Base-by-base conservation (phyloP, 768 basidiomycete species). In the Coprinopsis sp. region DNA sequence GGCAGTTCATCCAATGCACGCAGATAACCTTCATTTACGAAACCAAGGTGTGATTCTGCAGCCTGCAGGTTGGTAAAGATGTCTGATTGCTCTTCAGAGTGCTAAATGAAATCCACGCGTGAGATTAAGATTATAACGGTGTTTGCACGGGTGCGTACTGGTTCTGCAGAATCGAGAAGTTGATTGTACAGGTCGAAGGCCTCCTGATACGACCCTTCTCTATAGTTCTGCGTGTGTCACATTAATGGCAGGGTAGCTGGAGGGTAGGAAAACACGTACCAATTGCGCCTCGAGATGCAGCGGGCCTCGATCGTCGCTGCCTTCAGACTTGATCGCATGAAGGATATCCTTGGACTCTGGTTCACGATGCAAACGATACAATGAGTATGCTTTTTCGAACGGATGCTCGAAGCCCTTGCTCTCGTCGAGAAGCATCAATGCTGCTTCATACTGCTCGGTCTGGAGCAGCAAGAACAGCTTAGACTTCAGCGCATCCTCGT, bases 401-500 rank as follows among this genome's bases (percentile, higher is more conserved):
- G 69, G 66, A 54, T 67, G 62, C 34, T 55, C 51, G 23, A 52
- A 61, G 52, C 53, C 50, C 16, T 60, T 61, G 3, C 54, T 51
- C 2, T 58, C 50, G 22, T 71, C 72, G 52, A 87, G 73, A 33
- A 92, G 67, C 2, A 69, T 63, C 7, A 95, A 70, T 3, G 93
- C 91, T 11, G 72, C 58, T 4, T 71, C 64, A 57, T 93, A 91
- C 49, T 84, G 84, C 60, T 94, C 93, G 1, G 84, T 90, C 56
- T 95, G 91, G 38, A 95, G 69, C 28, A 93, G 73, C 27, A 95
- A 68, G 64, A 90, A 92, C n/a, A 94, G 68, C 60, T 91, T 91
- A 10, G 91, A 87, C 59, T 87, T 82, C 24, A 78, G 65, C 2
- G 89, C 88, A 56, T 92, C 83, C n/a, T 62, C 55, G 59, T 90